Evolutionary conservation across 116 monocot genomes (phyloP), one percentile per base, ranked within the genome.

Genomic region (Dioscorea cayenensis): DNA sequence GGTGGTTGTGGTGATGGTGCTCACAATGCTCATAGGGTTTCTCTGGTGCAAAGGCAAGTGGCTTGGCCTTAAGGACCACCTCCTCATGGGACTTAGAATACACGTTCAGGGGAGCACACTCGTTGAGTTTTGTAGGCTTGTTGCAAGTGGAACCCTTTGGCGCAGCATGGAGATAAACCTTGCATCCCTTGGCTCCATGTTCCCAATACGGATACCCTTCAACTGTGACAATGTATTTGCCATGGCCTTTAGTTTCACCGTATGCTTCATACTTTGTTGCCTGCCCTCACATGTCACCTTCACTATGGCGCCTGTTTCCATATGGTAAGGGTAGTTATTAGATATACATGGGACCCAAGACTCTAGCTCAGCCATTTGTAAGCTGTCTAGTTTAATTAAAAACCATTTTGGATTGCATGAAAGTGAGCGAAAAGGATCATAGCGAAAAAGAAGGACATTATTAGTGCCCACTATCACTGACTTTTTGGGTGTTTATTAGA

Each of bases 221-320:
- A 8, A 77, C 65, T 0, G 32, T 35, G 49, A 71, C 36, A 14
- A 28, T 70, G 64, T 71, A 77, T 25, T 71, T 77, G 3, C 77
- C 77, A 49, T 71, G 71, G 38, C 10, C 23, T 23, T 51, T 71
- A 1, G 77, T 55, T 52, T 77, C 60, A 3, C 52, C 77, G 18
- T 64, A 77, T 29, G 71, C 69, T 5, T 69, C 63, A 22, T 67
- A 59, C 35, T 75, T 75, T 75, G 64, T 49, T 2, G 3, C 70
- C 77, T 9, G 20, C 77, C n/a, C 63, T 28, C 55, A 64, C 77
- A 77, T 23, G 77, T 65, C 77, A 77, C 77, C 65, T 77, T 77
- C 63, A 77, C 77, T 0, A 71, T 23, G 13, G 77, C 77, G 58
- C 77, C 77, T 77, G 55, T 19, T 28, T 12, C 20, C 49, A 23